Evolutionary conservation across 2,329 filamentous ascomycete species (phyloP).

Genomic region (Cladophialophora psammophila): DNA sequence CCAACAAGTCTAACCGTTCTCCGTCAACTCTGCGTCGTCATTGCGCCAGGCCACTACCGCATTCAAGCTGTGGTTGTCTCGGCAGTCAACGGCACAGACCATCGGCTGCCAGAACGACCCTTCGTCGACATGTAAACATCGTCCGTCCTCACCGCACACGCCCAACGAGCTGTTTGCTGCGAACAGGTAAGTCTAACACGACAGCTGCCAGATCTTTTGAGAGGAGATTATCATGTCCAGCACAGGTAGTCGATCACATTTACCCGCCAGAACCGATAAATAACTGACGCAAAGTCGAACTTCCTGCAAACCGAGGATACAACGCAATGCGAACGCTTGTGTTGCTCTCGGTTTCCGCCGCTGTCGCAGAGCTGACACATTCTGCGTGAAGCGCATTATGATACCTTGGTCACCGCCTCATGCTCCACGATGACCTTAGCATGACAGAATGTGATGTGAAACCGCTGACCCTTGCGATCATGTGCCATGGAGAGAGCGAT

Average conservation of each 20-base stretch:
- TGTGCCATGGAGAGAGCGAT: background rate
- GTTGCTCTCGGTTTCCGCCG: background rate
- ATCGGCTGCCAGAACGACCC: slow-evolving; percentile 4
- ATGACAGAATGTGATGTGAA: background rate
- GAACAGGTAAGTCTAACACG: slow-evolving; percentile 5
- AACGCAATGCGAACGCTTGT: background rate
- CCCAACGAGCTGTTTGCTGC: background rate
- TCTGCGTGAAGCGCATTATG: background rate
- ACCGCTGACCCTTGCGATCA: background rate
- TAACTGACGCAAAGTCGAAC: background rate
- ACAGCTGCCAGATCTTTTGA: background rate
- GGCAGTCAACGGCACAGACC: slow-evolving; percentile 3
- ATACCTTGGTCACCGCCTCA: background rate
- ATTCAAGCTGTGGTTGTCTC: background rate
- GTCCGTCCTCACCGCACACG: background rate
- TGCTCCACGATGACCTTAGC: background rate
- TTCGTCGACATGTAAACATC: slow-evolving; percentile 12
- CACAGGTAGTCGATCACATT: background rate
- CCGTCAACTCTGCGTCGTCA: slow-evolving; percentile 24
- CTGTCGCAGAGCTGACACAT: background rate
- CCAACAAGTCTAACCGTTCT: slow-evolving; percentile 24
- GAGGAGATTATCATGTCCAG: background rate
- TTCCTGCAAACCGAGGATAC: background rate
- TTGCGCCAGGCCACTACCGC: background rate
- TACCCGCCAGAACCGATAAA: background rate